Percentiles rank a stretch among this genome's conserved stretches.
Conservation (phyloP, 345 rosid species). For the Eucalyptus tenuipes region DNA sequence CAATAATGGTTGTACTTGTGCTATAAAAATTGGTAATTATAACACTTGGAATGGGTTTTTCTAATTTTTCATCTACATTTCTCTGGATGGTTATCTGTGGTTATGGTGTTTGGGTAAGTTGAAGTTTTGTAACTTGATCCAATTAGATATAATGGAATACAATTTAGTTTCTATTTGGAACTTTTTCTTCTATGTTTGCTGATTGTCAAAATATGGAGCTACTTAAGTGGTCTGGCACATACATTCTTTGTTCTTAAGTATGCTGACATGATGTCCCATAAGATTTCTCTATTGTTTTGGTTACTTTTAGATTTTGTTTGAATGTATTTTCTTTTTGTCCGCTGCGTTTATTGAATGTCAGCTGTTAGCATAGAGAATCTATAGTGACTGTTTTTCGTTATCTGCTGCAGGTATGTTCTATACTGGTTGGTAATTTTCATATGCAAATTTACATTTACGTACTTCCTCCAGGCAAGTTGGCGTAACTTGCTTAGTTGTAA, state of each 20-base stretch:
- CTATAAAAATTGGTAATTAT: neutral
- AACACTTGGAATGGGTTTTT: neutral
- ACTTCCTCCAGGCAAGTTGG: constrained; percentile 91
- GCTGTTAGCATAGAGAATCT: neutral
- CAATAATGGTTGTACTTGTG: neutral
- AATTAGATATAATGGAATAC: neutral
- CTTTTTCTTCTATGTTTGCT: neutral
- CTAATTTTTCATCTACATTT: neutral
- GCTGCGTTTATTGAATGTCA: neutral
- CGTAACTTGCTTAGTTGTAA: neutral
- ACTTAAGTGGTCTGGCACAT: neutral
- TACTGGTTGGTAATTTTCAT: constrained; percentile 84
- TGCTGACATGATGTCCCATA: neutral
- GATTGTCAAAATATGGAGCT: neutral
- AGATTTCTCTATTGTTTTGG: neutral
- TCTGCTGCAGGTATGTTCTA: constrained; percentile 65
- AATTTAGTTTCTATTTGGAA: neutral
- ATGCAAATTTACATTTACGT: constrained; percentile 85
- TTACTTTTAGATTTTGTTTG: neutral
- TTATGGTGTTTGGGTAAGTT: neutral
- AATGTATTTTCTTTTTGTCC: neutral
- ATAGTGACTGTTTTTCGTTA: neutral
- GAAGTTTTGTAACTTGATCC: neutral
- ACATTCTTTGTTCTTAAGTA: neutral
- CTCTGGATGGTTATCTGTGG: neutral